Conservation (phyloP, 306 rosid species). For the Castanea crenata region DNA sequence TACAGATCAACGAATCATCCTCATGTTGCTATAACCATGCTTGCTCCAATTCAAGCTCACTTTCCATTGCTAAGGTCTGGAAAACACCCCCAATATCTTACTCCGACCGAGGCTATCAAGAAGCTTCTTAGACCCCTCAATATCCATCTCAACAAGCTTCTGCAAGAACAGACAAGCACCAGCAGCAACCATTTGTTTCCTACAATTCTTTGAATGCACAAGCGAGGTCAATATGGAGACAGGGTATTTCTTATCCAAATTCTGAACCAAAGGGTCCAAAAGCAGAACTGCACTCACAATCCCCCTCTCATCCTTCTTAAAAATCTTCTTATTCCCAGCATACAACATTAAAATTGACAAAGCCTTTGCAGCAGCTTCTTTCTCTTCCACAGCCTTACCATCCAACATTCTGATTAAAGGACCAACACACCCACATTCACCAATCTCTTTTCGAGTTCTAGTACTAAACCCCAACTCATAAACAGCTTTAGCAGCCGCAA, state of each 20-base stretch:
- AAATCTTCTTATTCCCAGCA: slow-evolving; percentile 50
- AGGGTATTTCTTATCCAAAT: slow-evolving; percentile 73
- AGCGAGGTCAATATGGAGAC: slow-evolving; percentile 64
- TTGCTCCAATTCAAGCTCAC: slow-evolving; percentile 11
- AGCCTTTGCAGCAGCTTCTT: slow-evolving; percentile 72
- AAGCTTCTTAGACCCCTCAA: slow-evolving; percentile 81
- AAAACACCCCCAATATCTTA: slow-evolving; percentile 89
- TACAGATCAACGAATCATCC: slow-evolving; percentile 37
- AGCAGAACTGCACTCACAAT: slow-evolving; percentile 64
- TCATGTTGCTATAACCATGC: slow-evolving; percentile 19
- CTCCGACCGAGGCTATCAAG: slow-evolving; percentile 79
- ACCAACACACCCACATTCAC: slow-evolving; percentile 64
- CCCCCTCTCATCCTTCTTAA: slow-evolving; percentile 68
- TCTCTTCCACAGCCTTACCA: slow-evolving; percentile 85
- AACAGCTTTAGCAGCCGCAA: slow-evolving; percentile 63
- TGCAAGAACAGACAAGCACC: slow-evolving; percentile 67
- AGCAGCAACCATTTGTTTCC: slow-evolving; percentile 77
- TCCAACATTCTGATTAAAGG: slow-evolving; percentile 78
- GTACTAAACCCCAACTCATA: slow-evolving; percentile 62
- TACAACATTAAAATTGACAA: slow-evolving; percentile 51
- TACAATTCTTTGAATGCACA: slow-evolving; percentile 61
- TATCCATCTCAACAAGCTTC: slow-evolving; percentile 71
- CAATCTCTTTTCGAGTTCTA: slow-evolving; percentile 69
- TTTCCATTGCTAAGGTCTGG: slow-evolving; percentile 51
- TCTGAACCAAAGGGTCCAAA: slow-evolving; percentile 65